A percentile compares a stretch with the other conserved stretches of the same genome.
These are phyloP conservation scores for Colletotrichum cereale DNA, from an alignment of 2,329 filamentous ascomycete species.

Conservation along the genomic window DNA sequence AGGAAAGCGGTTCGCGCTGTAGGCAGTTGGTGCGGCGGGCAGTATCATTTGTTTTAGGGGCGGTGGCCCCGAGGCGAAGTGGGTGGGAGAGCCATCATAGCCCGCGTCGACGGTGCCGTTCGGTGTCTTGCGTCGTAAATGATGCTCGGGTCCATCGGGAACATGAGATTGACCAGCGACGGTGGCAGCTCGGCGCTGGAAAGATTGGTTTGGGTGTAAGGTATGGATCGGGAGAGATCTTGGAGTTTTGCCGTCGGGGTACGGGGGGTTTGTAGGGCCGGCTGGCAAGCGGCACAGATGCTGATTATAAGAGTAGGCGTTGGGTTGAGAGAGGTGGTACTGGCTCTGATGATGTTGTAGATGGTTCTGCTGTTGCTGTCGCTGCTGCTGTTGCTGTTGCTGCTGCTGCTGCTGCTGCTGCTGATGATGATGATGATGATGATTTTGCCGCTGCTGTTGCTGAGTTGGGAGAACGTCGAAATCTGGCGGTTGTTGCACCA, in stretches of 20 bases:
- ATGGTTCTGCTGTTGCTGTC: conserved; percentile 41
- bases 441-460: conserved; percentile 9
- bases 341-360: conserved; percentile 44
- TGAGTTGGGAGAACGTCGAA: conserved; percentile 52
- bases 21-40: conserved; percentile 60
- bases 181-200: conserved; percentile 42
- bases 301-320: conserved; percentile 31
- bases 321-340: conserved; percentile 43
- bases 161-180: conserved; percentile 26
- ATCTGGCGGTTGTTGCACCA: conserved; percentile 60
- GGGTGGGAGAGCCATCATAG: conserved; percentile 86
- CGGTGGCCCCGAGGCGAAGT: conserved; percentile 79
- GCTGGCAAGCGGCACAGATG: conserved; percentile 42
- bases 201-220: conserved; percentile 48
- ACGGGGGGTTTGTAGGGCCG: conserved; percentile 24
- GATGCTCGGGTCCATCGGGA: conserved; percentile 72
- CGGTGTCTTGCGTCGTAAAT: conserved; percentile 90
- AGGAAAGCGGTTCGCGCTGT: conserved; percentile 32
- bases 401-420: conserved; percentile 35
- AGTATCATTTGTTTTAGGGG: conserved; percentile 87
- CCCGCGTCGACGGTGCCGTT: conserved; percentile 92
- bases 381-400: conserved; percentile 19
- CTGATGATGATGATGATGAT: no score
- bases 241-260: conserved; percentile 44
- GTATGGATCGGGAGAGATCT: conserved; percentile 53